Evolutionary conservation across 2,329 filamentous ascomycete species (phyloP), one percentile per base, ranked within the genome.

Genomic region (Pseudocercospora macadamiae): DNA sequence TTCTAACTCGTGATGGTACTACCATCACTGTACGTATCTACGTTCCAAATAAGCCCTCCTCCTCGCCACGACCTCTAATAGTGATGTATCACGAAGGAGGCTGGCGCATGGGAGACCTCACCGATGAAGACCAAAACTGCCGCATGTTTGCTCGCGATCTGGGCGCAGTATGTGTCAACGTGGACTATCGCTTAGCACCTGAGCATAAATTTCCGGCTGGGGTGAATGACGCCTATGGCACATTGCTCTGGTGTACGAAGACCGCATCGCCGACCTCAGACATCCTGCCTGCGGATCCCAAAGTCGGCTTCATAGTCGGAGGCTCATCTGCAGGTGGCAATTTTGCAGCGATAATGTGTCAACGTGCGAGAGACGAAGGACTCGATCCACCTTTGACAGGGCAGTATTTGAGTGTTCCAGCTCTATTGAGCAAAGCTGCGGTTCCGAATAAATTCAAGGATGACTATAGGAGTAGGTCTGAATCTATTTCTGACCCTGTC

Each of bases 321-420:
- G 80, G 80, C 1, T 73, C 73, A 1, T 80, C 76, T 3, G 79
- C 80, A 3, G 78, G 77, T n/a, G 76, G 71, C 10, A 78, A 77
- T 52, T 67, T 80, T 16, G 59, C 71, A 4, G 73, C 75, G 2
- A 70, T 77, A 1, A 63, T 77, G 3, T 64, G 71, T 0, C 78
- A 80, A 59, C 66, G 77, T 0, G 73, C 75, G 0, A 68, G 76
- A 1, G 76, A 80, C 48, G 72, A 79, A 25, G 67, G 70, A 5
- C 64, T 80, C 1, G 71, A 70, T 4, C 77, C 78, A 0, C 74
- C 76, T 4, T 61, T 82, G 14, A 82, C 80, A 0, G 80, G 80
- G 26, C 62, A 63, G 21, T 64, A 59, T 36, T 57, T 5, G 64
- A 76, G 16, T 78, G 76, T 60, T 69, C 80, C 37, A 71, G 70